These are phyloP conservation scores for Gastrolobium bilobum DNA, from an alignment of 306 rosid species.

Conservation along the genomic window DNA sequence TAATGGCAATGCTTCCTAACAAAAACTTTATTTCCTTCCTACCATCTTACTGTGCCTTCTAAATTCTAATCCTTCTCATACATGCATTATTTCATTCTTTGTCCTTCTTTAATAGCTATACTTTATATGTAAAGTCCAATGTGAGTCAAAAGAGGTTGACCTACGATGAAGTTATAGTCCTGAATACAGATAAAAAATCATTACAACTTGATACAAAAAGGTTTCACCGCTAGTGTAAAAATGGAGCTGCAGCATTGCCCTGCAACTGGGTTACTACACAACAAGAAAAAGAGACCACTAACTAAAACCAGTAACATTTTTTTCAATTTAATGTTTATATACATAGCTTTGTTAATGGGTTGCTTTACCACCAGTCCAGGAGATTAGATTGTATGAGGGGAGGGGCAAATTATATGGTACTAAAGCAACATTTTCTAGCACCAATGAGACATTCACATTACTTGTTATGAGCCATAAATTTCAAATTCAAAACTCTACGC, in stretches of 20 bases:
- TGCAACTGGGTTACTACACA: not conserved
- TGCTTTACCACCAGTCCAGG: not conserved
- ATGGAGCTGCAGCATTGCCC: not conserved
- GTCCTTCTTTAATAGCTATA: not conserved
- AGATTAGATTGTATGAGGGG: not conserved
- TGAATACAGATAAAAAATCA: conserved; percentile 14
- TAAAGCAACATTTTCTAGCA: conserved; percentile 33
- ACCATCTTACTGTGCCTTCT: not conserved
- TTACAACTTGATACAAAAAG: not conserved
- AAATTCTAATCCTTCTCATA: conserved; percentile 15
- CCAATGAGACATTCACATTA: not conserved
- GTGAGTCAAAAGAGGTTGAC: conserved; percentile 4
- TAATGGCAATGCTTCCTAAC: conserved; percentile 31
- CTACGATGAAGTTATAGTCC: not conserved
- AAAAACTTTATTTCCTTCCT: not conserved
- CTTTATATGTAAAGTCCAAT: not conserved
- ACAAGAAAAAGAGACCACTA: not conserved
- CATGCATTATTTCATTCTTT: conserved; percentile 32
- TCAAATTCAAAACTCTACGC: conserved; percentile 13
- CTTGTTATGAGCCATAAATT: not conserved
- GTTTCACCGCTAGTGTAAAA: not conserved
- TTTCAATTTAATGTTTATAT: not conserved
- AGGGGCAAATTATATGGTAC: not conserved
- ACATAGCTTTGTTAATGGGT: not conserved
- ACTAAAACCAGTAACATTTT: not conserved